A percentile compares a stretch with the other conserved stretches of the same genome.
phyloP scores from a whole-genome alignment of 2,329 filamentous ascomycete genomes.

The Arthrobotrys megalospora region DNA sequence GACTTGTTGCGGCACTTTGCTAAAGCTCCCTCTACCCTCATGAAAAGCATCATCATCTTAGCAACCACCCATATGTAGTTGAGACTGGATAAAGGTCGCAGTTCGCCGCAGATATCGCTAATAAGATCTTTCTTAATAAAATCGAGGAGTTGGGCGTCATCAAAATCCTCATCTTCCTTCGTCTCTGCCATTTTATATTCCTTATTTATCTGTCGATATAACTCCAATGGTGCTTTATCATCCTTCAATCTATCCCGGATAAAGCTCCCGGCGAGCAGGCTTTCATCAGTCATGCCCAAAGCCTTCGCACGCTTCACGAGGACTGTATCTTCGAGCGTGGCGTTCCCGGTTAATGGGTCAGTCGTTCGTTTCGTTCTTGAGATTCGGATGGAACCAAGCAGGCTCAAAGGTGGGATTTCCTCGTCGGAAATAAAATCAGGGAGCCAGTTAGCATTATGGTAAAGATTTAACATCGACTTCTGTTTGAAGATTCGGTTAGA shows the following conservation, averaged over 20 bases:
- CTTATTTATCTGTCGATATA: not conserved
- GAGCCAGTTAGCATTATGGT: conserved; percentile 66
- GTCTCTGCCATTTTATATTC: not conserved
- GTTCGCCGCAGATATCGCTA: conserved; percentile 65
- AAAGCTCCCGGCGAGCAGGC: conserved; percentile 28
- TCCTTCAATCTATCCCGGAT: not conserved
- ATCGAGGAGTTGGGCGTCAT: conserved; percentile 60
- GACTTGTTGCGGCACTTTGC: conserved; percentile 64
- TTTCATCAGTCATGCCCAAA: conserved; percentile 59
- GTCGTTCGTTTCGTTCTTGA: conserved; percentile 63
- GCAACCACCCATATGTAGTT: conserved; percentile 66
- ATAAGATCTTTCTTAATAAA: conserved; percentile 65
- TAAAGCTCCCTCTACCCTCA: conserved; percentile 63
- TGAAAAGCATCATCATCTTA: conserved; percentile 64
- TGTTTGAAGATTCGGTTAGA: conserved; percentile 66
- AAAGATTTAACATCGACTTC: conserved; percentile 66
- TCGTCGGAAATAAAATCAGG: conserved; percentile 67
- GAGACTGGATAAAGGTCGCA: conserved; percentile 65
- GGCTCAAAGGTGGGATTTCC: conserved; percentile 64
- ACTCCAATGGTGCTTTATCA: not conserved
- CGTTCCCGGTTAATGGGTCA: conserved; percentile 65
- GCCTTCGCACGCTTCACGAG: conserved; percentile 64
- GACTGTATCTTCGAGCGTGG: conserved; percentile 64
- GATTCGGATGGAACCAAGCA: conserved; percentile 64
- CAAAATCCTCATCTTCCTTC: not conserved